Percentiles rank a stretch among this genome's conserved stretches.
Conservation (phyloP, 2,329 filamentous ascomycete species). For the Scopulariopsis brevicaulis region DNA sequence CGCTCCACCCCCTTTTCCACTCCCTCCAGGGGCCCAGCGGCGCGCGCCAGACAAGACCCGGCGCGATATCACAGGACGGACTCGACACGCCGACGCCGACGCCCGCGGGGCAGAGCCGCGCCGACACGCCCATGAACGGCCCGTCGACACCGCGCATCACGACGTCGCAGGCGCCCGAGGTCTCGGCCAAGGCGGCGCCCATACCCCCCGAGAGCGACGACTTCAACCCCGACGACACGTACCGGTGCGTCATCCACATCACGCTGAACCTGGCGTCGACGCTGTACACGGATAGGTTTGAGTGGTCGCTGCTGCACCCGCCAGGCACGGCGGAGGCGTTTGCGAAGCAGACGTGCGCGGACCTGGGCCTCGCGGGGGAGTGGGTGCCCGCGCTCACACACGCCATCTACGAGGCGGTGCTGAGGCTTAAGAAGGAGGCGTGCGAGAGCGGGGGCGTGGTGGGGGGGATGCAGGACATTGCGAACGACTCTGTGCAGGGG, state of each 20-base stretch:
- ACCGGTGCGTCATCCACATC: slow-evolving; percentile 82
- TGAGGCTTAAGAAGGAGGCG: slow-evolving; percentile 90
- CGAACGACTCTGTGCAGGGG: slow-evolving; percentile 81
- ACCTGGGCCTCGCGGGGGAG: slow-evolving; percentile 79
- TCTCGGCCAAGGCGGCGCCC: slow-evolving; percentile 60
- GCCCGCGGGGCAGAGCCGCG: slow-evolving; percentile 27
- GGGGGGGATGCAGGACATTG: slow-evolving; percentile 54
- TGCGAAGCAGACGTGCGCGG: slow-evolving; percentile 83
- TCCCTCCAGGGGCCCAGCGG: slow-evolving; percentile 10
- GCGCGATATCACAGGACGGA: not conserved
- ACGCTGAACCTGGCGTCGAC: slow-evolving; percentile 87
- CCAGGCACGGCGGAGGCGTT: slow-evolving; percentile 88
- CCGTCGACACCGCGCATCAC: slow-evolving; percentile 33
- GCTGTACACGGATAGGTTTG: slow-evolving; percentile 93
- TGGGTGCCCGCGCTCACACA: slow-evolving; percentile 93
- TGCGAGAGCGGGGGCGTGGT: slow-evolving; percentile 85
- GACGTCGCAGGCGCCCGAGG: slow-evolving; percentile 31
- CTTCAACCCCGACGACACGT: slow-evolving; percentile 84
- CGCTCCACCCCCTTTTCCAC: slow-evolving; percentile 76
- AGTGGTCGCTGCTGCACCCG: slow-evolving; percentile 90
- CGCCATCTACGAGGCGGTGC: slow-evolving; percentile 89
- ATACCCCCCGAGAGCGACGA: slow-evolving; percentile 57
- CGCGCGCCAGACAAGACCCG: not conserved
- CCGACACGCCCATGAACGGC: slow-evolving; percentile 16
- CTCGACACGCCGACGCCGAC: slow-evolving; percentile 12